phyloP scores from a whole-genome alignment of 2,329 filamentous ascomycete genomes.

The Cadophora gregata region DNA sequence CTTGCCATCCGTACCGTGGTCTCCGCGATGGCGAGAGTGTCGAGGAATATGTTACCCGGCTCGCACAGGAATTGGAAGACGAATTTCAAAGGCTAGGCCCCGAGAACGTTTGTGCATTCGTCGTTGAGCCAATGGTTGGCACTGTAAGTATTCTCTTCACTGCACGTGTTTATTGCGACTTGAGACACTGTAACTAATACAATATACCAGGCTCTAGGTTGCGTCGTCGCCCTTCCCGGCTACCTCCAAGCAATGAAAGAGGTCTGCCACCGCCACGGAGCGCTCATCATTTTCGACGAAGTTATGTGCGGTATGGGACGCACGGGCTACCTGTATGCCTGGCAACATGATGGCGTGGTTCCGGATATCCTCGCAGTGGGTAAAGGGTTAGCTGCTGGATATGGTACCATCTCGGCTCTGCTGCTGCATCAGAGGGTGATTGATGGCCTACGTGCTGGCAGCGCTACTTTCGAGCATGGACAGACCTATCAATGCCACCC shows the following conservation, averaged over 20 bases:
- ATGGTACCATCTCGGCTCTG: conserved; percentile 62
- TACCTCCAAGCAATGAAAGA: conserved; percentile 70
- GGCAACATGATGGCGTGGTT: conserved; percentile 54
- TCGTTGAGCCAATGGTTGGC: conserved; percentile 69
- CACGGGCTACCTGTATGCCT: conserved; percentile 56
- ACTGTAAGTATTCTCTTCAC: conserved; percentile 34
- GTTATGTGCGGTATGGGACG: conserved; percentile 63
- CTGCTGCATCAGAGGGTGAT: conserved; percentile 51
- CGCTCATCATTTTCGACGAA: conserved; percentile 74
- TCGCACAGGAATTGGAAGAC: conserved; percentile 63
- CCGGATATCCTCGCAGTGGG: conserved; percentile 70
- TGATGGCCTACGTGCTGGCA: neutral
- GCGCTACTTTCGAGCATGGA: neutral
- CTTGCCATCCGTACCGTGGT: conserved; percentile 66
- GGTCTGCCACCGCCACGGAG: conserved; percentile 71
- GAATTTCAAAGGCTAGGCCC: conserved; percentile 64
- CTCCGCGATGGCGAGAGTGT: conserved; percentile 54
- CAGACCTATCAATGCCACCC: neutral
- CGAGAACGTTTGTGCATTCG: conserved; percentile 65
- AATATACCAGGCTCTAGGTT: conserved; percentile 57
- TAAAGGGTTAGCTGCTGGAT: conserved; percentile 68
- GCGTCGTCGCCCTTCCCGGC: conserved; percentile 64
- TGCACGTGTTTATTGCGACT: conserved; percentile 49
- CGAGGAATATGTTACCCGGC: conserved; percentile 58
- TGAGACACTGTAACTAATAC: no score